Base-by-base conservation (phyloP, 768 basidiomycete species). In the Podaxis rugospora region DNA sequence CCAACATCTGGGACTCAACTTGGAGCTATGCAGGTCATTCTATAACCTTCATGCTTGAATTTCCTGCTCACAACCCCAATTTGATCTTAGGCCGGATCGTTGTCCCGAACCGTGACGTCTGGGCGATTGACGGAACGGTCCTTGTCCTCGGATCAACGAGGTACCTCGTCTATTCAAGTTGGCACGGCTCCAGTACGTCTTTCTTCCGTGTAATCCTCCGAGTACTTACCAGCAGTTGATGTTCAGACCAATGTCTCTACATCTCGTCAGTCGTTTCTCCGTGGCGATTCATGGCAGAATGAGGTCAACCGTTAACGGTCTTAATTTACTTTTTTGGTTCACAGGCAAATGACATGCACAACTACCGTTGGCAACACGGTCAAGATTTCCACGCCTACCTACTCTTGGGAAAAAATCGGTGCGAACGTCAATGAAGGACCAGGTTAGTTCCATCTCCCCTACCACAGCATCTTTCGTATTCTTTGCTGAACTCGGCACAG, bases 391-490 rank as follows among this genome's bases (percentile, higher is more conserved):
- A 71, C 69, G 5, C 74, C 74, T 5, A 72, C 70, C 1, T 65
- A 64, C 18, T 62, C 68, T 23, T 75, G 74, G 73, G 74, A 75
- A 55, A 67, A 60, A 25, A 67, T 72, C 35, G 68, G 70, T 25
- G 68, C 69, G 1, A 71, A 69, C 37, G 74, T 75, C 28, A 74
- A 74, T 51, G 74, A 75, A 65, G 74, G 74, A 18, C 72, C 72
- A 40, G 63, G 67, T 67, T 56, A 5, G 51, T 59, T 4, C 39
- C 4, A 13, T 10, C 18, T 25, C 25, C 40, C 6, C 44, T 10
- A 13, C 4, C 27, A 44, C 39, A 3, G 9, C 6, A 49, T 27
- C 21, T 23, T 9, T 21, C 11, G 3, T 13, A 1, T 49, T 13
- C 11, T 27, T 27, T 21, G 10, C 5, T 49, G 5, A 16, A 18